These are phyloP conservation scores for Russula brevipes DNA, from an alignment of 768 basidiomycete species.

Conservation along the genomic window DNA sequence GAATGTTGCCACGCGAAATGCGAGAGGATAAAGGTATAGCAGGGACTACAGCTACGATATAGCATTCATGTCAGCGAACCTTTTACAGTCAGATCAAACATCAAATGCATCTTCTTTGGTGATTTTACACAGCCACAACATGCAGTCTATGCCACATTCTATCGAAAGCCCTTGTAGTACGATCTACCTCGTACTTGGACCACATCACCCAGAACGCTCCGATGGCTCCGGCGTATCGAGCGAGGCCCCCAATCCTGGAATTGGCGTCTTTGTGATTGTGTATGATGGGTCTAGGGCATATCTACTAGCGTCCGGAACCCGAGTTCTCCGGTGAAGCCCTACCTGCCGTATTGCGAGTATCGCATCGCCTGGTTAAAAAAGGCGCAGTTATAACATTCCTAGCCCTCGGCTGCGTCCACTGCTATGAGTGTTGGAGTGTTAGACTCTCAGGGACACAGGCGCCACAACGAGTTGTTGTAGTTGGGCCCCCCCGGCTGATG, in stretches of 20 bases:
- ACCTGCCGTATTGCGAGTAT: background rate
- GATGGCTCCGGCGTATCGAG: background rate
- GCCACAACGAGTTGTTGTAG: conserved; percentile 11
- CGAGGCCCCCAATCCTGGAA: background rate
- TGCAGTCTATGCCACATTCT: background rate
- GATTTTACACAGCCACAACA: background rate
- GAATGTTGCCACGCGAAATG: too few relatives aligned
- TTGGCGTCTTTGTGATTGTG: background rate
- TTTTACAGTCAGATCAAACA: conserved; percentile 3
- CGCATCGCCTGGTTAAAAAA: conserved; percentile 1
- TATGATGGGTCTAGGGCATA: background rate
- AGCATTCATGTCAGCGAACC: conserved; percentile 15
- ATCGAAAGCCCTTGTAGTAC: background rate
- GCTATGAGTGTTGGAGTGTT: background rate
- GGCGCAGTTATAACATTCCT: background rate
- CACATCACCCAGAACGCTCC: conserved; percentile 8
- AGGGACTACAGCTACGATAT: background rate
- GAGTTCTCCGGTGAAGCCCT: background rate
- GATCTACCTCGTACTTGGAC: background rate
- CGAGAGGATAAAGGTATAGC: background rate
- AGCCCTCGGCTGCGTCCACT: background rate
- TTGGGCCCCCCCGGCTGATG: background rate
- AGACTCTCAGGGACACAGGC: background rate
- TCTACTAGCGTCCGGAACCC: background rate
- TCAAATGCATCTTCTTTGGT: background rate